Conservation (phyloP, 352 stramenopile genomes). For the Phytophthora citricola region DNA sequence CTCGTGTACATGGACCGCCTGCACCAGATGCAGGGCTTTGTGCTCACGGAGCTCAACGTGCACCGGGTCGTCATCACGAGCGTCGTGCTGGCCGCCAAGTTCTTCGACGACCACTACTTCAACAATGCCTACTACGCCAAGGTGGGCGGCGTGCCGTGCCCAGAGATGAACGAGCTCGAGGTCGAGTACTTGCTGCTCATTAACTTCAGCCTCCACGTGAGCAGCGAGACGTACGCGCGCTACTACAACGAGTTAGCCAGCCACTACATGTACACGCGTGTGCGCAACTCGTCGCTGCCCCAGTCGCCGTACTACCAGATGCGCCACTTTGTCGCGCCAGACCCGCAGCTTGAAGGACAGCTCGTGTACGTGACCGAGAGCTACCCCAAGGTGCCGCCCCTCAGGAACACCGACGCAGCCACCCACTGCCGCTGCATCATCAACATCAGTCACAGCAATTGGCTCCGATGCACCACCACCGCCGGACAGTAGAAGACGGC, state of each 20-base stretch:
- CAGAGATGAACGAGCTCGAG: constrained; percentile 98
- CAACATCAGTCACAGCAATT: constrained; percentile 36
- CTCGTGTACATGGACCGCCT: constrained; percentile 99
- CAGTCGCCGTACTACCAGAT: constrained; percentile 57
- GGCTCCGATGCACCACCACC: constrained; percentile 29
- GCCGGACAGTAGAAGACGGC: constrained; percentile 55
- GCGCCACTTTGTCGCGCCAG: constrained; percentile 71
- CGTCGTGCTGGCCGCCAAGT: constrained; percentile 98
- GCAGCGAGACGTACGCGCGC: constrained; percentile 86
- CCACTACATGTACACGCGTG: constrained; percentile 81
- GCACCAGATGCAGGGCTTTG: constrained; percentile 96
- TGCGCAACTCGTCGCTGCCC: constrained; percentile 43
- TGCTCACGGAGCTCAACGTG: constrained; percentile 97
- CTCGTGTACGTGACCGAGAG: constrained; percentile 84
- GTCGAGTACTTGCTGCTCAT: constrained; percentile 98
- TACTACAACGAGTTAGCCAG: constrained; percentile 93
- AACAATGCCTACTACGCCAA: constrained; percentile 99
- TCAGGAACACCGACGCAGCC: constrained; percentile 37
- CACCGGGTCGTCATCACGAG: constrained; percentile 98
- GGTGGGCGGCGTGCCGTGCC: constrained; percentile 92
- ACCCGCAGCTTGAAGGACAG: constrained; percentile 67
- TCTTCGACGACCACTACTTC: constrained; percentile 99
- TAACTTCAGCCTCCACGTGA: constrained; percentile 98
- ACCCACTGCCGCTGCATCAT: constrained; percentile 42
- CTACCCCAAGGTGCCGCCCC: constrained; percentile 43